phyloP scores from a whole-genome alignment of 2,329 filamentous ascomycete genomes.

The Colletotrichum lindemuthianum region DNA sequence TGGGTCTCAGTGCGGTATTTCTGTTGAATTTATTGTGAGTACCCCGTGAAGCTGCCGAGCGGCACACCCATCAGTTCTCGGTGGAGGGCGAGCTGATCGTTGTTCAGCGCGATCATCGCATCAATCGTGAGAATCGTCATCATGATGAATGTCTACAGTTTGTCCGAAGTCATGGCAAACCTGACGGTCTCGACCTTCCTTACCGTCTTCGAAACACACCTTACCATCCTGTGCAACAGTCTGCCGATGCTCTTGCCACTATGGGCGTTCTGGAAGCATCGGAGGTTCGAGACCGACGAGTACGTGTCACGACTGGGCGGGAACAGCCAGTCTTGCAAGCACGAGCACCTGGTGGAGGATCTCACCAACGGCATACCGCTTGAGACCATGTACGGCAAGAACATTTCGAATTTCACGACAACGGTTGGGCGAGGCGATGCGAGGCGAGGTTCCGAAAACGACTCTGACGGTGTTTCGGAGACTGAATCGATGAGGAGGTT shows the following conservation, averaged over 20 bases:
- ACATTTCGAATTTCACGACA: constrained; percentile 12
- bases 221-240: constrained; percentile 40
- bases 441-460: neutral
- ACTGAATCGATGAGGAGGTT: constrained; percentile 16
- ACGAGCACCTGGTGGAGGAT: constrained; percentile 27
- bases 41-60: neutral
- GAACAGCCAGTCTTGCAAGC: constrained; percentile 17
- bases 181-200: constrained; percentile 41
- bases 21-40: constrained; percentile 42
- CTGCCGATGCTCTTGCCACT: constrained; percentile 38
- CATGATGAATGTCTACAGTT: constrained; percentile 39
- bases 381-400: constrained; percentile 24
- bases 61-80: neutral
- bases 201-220: constrained; percentile 37
- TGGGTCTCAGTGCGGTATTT: constrained; percentile 42
- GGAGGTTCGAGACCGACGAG: constrained; percentile 23
- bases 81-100: neutral
- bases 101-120: constrained; percentile 39
- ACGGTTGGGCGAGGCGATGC: constrained; percentile 5
- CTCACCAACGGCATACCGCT: constrained; percentile 23
- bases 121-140: constrained; percentile 39
- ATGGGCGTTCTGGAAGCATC: constrained; percentile 22
- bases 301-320: constrained; percentile 19
- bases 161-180: constrained; percentile 39
- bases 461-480: constrained; percentile 15